A percentile compares a stretch with the other conserved stretches of the same genome.
Conservation (phyloP, 2,329 filamentous ascomycete genomes). For the Beauveria sp. region DNA sequence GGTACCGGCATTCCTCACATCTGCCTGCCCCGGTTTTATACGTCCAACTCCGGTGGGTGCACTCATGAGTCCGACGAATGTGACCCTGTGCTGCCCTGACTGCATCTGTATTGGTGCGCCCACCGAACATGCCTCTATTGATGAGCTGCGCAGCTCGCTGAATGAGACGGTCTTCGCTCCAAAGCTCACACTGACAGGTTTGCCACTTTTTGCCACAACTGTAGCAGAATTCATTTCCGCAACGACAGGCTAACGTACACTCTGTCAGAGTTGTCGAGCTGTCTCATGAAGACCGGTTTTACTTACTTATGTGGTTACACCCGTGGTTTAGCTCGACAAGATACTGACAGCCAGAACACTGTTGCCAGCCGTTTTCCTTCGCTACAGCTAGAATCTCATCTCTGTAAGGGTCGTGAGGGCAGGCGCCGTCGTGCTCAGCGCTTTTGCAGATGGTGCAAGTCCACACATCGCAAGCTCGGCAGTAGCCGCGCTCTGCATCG, state of each 20-base stretch:
- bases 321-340: constrained; percentile 41
- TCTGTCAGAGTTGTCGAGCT: not conserved
- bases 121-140: not conserved
- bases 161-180: constrained; percentile 23
- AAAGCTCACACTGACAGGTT: constrained; percentile 27
- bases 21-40: not conserved
- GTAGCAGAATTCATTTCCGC: constrained; percentile 39
- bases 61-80: not conserved
- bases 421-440: constrained; percentile 17
- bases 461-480: not conserved
- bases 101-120: not conserved
- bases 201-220: constrained; percentile 34
- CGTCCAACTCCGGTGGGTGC: not conserved
- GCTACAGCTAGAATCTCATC: constrained; percentile 33
- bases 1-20: not conserved
- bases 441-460: constrained; percentile 2
- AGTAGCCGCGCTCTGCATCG: not conserved
- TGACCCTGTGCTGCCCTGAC: not conserved
- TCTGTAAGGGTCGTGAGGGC: constrained; percentile 33
- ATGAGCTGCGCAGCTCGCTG: not conserved
- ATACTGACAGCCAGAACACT: constrained; percentile 34
- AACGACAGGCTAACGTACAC: constrained; percentile 30
- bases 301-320: constrained; percentile 50
- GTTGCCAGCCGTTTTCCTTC: constrained; percentile 37
- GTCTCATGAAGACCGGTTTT: rapidly evolving